Conservation (phyloP, 2,329 filamentous ascomycete genomes). For the Blastomyces silverae region DNA sequence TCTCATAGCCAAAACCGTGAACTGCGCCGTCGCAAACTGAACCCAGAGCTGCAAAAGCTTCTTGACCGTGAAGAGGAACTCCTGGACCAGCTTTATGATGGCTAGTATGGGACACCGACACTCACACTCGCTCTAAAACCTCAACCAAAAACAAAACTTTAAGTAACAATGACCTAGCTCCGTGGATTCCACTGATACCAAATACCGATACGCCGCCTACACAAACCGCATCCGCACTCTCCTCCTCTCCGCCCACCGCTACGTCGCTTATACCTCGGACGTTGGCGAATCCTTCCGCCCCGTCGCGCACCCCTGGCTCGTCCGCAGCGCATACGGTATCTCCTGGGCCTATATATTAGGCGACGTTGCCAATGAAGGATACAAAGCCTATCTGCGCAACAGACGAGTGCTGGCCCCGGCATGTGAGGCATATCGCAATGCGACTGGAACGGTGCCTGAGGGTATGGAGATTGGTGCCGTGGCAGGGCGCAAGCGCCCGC, state of each 20-base stretch:
- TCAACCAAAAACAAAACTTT: constrained; percentile 5
- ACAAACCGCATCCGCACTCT: constrained; percentile 78
- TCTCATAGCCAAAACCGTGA: constrained; percentile 36
- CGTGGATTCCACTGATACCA: constrained; percentile 74
- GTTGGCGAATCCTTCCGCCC: constrained; percentile 95
- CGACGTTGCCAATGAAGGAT: constrained; percentile 87
- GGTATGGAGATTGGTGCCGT: constrained; percentile 15
- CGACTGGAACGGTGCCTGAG: constrained; percentile 16
- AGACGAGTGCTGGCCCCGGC: constrained; percentile 66
- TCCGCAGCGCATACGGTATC: constrained; percentile 77
- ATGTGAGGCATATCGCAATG: constrained; percentile 43
- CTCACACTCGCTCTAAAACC: neutral
- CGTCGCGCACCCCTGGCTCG: constrained; percentile 75
- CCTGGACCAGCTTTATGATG: constrained; percentile 69
- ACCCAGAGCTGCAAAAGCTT: constrained; percentile 50
- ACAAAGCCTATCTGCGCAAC: constrained; percentile 88
- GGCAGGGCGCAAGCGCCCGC: constrained; percentile 13
- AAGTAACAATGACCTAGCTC: constrained; percentile 43
- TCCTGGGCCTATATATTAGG: constrained; percentile 90
- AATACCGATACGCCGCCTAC: constrained; percentile 87
- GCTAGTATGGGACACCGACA: constrained; percentile 55
- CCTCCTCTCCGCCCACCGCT: constrained; percentile 82
- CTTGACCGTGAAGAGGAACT: constrained; percentile 62
- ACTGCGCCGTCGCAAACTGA: constrained; percentile 37
- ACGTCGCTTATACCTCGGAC: constrained; percentile 94